Evolutionary conservation across 768 basidiomycete genomes (phyloP).

Genomic region (Rhodosporidiobolus odoratus): DNA sequence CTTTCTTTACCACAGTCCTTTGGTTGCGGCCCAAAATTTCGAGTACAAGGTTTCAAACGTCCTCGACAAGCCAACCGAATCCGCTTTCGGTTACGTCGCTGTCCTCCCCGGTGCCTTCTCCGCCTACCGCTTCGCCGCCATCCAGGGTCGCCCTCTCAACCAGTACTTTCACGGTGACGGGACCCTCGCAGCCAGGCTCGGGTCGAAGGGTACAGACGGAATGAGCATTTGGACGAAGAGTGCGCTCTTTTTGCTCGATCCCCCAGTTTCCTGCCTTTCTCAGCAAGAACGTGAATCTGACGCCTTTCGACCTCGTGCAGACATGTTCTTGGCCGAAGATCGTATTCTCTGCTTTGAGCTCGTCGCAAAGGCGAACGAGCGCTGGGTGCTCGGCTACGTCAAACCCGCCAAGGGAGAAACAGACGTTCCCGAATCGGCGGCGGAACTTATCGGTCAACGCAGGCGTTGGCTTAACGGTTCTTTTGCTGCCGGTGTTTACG

Average conservation of each 20-base stretch:
- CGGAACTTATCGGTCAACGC: constrained; percentile 88
- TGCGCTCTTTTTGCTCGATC: not conserved
- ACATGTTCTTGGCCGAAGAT: constrained; percentile 68
- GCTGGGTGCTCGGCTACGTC: constrained; percentile 84
- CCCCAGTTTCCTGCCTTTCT: too few relatives aligned
- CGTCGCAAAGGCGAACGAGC: constrained; percentile 72
- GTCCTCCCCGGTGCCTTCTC: constrained; percentile 71
- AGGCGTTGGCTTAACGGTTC: constrained; percentile 96
- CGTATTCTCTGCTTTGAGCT: constrained; percentile 97
- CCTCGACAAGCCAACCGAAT: constrained; percentile 89
- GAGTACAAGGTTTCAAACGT: constrained; percentile 94
- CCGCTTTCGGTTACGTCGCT: constrained; percentile 73
- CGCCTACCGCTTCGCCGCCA: constrained; percentile 88
- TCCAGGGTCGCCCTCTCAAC: constrained; percentile 69
- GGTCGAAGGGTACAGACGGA: constrained; percentile 86
- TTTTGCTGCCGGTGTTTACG: constrained; percentile 63
- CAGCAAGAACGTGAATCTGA: too few relatives aligned
- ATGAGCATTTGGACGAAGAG: constrained; percentile 47
- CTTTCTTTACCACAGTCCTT: constrained; percentile 49
- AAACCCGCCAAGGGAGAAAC: constrained; percentile 66
- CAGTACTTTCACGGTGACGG: constrained; percentile 55
- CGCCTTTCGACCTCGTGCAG: not conserved
- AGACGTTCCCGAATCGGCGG: constrained; percentile 66
- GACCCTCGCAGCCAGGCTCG: constrained; percentile 82
- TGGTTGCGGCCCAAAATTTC: constrained; percentile 84